Evolutionary conservation across 1,139 yeast genomes (phyloP).

Genomic region (Geotrichum macrosporum): DNA sequence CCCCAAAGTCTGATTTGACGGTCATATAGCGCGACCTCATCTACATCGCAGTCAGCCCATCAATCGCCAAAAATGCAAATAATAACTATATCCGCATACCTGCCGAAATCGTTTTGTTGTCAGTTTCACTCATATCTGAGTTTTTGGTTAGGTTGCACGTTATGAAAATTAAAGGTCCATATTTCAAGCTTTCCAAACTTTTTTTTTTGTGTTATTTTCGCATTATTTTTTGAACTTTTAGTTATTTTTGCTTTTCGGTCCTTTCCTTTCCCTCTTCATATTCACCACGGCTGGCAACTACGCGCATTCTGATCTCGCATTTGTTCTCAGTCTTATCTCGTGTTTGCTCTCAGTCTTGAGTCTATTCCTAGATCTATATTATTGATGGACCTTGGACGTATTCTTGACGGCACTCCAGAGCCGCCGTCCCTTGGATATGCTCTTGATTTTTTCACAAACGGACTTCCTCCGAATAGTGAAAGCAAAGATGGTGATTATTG

Average conservation of each 20-base stretch:
- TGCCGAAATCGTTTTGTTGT: conserved; percentile 20
- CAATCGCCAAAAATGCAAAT: too few relatives aligned
- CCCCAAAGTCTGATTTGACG: conserved; percentile 98
- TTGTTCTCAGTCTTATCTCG: not conserved
- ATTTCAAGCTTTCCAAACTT: too few relatives aligned
- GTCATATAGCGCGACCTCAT: conserved; percentile 89
- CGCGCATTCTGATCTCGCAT: too few relatives aligned
- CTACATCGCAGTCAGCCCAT: conserved; percentile 38
- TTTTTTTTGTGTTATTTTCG: too few relatives aligned
- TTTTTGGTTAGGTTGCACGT: too few relatives aligned
- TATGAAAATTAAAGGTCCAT: too few relatives aligned
- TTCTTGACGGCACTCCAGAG: conserved; percentile 80
- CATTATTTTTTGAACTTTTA: too few relatives aligned
- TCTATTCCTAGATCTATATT: not conserved
- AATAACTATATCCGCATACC: too few relatives aligned
- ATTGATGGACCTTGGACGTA: conserved; percentile 69
- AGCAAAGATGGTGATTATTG: conserved; percentile 64
- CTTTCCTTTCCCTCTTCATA: too few relatives aligned
- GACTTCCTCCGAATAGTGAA: conserved; percentile 21
- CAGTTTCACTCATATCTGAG: conserved; percentile 13
- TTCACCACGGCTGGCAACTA: too few relatives aligned
- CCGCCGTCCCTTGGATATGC: conserved; percentile 62
- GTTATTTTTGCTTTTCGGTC: too few relatives aligned
- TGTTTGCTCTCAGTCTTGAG: not conserved
- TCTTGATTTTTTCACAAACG: conserved; percentile 21